Base-by-base conservation (phyloP, 1,284 basidiomycete genomes). In the Heterobasidion occidentale region DNA sequence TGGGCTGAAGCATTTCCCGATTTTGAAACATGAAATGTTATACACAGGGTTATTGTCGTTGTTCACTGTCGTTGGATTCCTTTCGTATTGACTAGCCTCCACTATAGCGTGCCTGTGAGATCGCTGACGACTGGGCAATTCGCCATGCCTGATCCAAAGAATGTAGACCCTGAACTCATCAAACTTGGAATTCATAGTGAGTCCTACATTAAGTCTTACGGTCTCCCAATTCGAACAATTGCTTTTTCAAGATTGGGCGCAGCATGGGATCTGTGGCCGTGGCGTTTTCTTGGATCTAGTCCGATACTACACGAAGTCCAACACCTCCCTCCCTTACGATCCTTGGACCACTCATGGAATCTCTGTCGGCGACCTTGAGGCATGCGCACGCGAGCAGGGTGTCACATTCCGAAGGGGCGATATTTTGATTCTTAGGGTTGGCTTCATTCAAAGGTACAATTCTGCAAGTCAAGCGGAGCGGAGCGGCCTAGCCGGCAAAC, bases 241-340 rank as follows among this genome's bases (percentile, higher is more conserved):
- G 27, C 27, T 27, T 15, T 7, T 1, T n/a, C 9, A 56, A 87
- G 85, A 87, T 64, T 87, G 84, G 82, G 84, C 87, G 0, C 75
- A 80, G 35, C 87, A 89, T 61, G 87, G 87, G 1, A 89, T 88
- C 55, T 84, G 82, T 55, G 85, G 86, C 0, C 77, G 87, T 3
- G 87, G 83, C 17, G 83, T 89, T 44, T 67, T 89, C 15, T 73
- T 89, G 36, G 87, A 89, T 66, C 68, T 88, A 12, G 81, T 86
- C 49, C 67, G 71, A 14, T 80, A 77, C 67, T 76, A 76, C 57
- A 79, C 76, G 1, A 70, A 72, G 11, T 68, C 70, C 14, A 76
- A 76, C 0, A 67, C 61, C 1, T 47, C 62, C 2, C 68, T 86
- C 2, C 79, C 82, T 0, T 87, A 85, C 62, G 82, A 90, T 65